Conservation (phyloP, 2,329 filamentous ascomycete genomes). For the Paecilomyces sp. region DNA sequence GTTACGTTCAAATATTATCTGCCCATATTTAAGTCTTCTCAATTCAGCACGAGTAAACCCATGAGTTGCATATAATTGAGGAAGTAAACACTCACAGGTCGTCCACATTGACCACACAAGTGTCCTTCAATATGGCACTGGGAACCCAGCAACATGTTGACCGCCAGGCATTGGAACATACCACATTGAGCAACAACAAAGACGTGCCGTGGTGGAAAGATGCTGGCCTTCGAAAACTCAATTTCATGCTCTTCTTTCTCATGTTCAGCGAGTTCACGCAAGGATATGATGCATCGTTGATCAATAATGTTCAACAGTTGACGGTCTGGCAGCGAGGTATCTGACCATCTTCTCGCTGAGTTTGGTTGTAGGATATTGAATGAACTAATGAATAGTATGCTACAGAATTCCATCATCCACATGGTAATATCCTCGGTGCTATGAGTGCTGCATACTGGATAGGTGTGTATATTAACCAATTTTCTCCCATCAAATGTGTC, state of each 20-base stretch:
- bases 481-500: neutral
- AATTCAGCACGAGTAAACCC: neutral
- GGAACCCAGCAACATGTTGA: neutral
- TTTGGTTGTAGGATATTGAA: neutral
- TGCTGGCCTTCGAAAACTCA: neutral
- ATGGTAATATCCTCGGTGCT: neutral
- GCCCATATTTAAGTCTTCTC: neutral
- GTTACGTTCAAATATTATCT: neutral
- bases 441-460: slow-evolving; percentile 2
- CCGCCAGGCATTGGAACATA: neutral
- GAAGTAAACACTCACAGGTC: neutral
- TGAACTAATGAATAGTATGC: neutral
- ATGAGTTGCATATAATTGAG: neutral
- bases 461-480: neutral
- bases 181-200: slow-evolving; percentile 1
- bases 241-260: slow-evolving; percentile 1
- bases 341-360: neutral
- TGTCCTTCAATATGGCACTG: neutral
- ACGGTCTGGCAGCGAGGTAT: slow-evolving; percentile 1
- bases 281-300: slow-evolving; percentile 2
- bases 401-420: neutral
- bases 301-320: slow-evolving; percentile 2
- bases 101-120: neutral
- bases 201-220: neutral
- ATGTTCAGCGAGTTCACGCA: slow-evolving; percentile 2